phyloP scores from a whole-genome alignment of 805 yeast genomes.

The Lachancea sp. region DNA sequence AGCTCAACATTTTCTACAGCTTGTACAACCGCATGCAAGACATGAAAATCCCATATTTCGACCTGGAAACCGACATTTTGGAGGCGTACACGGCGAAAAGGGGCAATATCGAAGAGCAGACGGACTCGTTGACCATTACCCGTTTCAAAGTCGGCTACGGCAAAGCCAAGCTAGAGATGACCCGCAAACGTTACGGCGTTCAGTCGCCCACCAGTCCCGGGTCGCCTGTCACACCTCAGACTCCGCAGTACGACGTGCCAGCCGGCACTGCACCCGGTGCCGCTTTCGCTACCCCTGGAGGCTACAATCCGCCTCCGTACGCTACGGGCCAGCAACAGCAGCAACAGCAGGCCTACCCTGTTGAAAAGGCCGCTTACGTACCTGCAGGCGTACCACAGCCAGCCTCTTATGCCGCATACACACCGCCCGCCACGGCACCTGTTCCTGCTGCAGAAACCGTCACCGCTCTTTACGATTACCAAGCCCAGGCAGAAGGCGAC shows the following conservation, averaged over 20 bases:
- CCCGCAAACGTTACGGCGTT: slow-evolving; percentile 63
- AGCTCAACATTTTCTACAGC: slow-evolving; percentile 91
- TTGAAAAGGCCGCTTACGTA: slow-evolving; percentile 1
- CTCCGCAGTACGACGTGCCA: slow-evolving; percentile 18
- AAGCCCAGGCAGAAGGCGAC: slow-evolving; percentile 92
- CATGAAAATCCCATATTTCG: slow-evolving; percentile 94
- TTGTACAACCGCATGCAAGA: slow-evolving; percentile 87
- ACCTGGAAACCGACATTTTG: slow-evolving; percentile 73
- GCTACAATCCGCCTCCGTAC: slow-evolving; percentile 17
- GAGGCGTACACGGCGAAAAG: slow-evolving; percentile 75
- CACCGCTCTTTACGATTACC: slow-evolving; percentile 85
- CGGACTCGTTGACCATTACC: slow-evolving; percentile 85
- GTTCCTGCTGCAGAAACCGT: slow-evolving; percentile 45
- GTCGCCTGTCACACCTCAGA: slow-evolving; percentile 22
- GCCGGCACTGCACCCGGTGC: neutral
- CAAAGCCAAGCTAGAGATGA: slow-evolving; percentile 73
- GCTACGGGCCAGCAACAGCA: slow-evolving; percentile 10
- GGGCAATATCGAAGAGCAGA: slow-evolving; percentile 83
- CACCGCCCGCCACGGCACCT: slow-evolving; percentile 8
- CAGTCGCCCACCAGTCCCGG: slow-evolving; percentile 24
- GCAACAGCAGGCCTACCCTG: slow-evolving; percentile 10
- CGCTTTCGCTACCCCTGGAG: too few species aligned
- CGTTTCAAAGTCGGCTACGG: slow-evolving; percentile 89
- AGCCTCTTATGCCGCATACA: slow-evolving; percentile 32
- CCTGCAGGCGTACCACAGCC: slow-evolving; percentile 2